These are phyloP conservation scores for Ascochyta pisi DNA, from an alignment of 2,329 filamentous ascomycete species.

Conservation along the genomic window DNA sequence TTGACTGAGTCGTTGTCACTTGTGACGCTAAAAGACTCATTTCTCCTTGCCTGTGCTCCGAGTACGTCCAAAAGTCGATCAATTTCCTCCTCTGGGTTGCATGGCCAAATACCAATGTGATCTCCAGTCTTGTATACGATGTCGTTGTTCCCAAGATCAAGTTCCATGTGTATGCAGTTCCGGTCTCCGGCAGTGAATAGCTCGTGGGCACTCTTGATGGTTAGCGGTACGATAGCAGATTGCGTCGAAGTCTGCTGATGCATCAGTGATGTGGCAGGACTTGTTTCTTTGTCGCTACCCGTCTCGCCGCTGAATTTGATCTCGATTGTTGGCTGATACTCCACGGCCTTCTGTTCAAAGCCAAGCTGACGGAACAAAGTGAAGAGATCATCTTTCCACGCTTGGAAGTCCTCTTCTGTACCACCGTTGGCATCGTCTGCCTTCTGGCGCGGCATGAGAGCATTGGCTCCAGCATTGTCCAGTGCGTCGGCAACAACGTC, in stretches of 20 bases:
- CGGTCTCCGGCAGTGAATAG: conserved; percentile 46
- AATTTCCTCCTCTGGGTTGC: conserved; percentile 50
- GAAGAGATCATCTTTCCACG: conserved; percentile 52
- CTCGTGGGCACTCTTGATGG: conserved; percentile 42
- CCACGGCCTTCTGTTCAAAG: conserved; percentile 42
- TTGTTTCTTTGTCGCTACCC: conserved; percentile 20
- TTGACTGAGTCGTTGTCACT: conserved; percentile 38
- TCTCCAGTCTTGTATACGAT: conserved; percentile 55
- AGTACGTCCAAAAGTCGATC: conserved; percentile 41
- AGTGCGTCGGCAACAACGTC: conserved; percentile 45
- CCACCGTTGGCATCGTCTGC: conserved; percentile 53
- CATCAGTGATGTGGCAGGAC: conserved; percentile 33
- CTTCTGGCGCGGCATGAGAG: conserved; percentile 43
- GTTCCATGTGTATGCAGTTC: conserved; percentile 52
- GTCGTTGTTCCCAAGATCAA: conserved; percentile 48
- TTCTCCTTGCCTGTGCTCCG: conserved; percentile 26
- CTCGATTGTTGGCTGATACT: conserved; percentile 44
- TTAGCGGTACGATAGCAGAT: conserved; percentile 43
- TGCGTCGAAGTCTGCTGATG: conserved; percentile 38
- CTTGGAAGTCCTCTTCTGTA: conserved; percentile 54
- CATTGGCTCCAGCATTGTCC: conserved; percentile 42
- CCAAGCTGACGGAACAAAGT: conserved; percentile 41
- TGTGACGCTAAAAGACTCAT: conserved; percentile 37
- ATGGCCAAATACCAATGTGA: conserved; percentile 52
- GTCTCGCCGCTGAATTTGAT: conserved; percentile 25